These are phyloP conservation scores for Grifola frondosa DNA, from an alignment of 1,284 basidiomycete genomes.

Conservation along the genomic window DNA sequence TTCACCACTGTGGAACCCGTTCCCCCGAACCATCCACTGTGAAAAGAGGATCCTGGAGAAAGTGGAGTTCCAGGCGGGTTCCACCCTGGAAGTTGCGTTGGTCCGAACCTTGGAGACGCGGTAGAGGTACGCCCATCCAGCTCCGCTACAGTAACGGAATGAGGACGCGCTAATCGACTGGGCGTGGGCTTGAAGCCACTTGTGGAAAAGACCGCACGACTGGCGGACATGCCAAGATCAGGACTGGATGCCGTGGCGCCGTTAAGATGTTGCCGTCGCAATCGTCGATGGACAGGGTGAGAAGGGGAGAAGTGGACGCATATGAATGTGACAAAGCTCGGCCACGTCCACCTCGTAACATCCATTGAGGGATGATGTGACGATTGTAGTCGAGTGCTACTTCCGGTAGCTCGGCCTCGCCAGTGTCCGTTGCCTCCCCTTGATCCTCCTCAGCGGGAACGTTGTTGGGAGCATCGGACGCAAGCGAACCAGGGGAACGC, in stretches of 20 bases:
- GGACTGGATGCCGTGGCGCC: slow-evolving; percentile 65
- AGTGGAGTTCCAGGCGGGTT: slow-evolving; percentile 12
- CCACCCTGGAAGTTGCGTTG: too few species aligned
- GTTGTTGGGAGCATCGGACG: slow-evolving; percentile 29
- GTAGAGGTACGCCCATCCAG: too few species aligned
- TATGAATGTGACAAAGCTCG: slow-evolving; percentile 53
- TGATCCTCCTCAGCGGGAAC: slow-evolving; percentile 22
- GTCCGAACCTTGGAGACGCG: too few species aligned
- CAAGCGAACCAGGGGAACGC: too few species aligned
- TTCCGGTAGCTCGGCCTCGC: slow-evolving; percentile 80
- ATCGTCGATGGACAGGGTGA: slow-evolving; percentile 20
- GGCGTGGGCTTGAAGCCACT: slow-evolving; percentile 23
- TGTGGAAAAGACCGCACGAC: slow-evolving; percentile 14
- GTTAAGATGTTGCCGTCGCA: slow-evolving; percentile 40
- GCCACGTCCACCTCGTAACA: slow-evolving; percentile 60
- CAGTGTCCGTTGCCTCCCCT: slow-evolving; percentile 48
- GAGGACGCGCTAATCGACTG: slow-evolving; percentile 44
- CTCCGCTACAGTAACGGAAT: slow-evolving; percentile 29
- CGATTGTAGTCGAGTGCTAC: slow-evolving; percentile 91
- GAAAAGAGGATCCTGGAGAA: slow-evolving; percentile 20
- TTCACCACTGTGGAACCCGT: slow-evolving; percentile 91
- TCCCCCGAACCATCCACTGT: slow-evolving; percentile 67
- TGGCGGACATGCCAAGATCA: slow-evolving; percentile 44
- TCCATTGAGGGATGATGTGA: slow-evolving; percentile 95
- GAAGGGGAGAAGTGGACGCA: slow-evolving; percentile 18